phyloP scores from a whole-genome alignment of 305 asterid species.

The Rubia occidens region DNA sequence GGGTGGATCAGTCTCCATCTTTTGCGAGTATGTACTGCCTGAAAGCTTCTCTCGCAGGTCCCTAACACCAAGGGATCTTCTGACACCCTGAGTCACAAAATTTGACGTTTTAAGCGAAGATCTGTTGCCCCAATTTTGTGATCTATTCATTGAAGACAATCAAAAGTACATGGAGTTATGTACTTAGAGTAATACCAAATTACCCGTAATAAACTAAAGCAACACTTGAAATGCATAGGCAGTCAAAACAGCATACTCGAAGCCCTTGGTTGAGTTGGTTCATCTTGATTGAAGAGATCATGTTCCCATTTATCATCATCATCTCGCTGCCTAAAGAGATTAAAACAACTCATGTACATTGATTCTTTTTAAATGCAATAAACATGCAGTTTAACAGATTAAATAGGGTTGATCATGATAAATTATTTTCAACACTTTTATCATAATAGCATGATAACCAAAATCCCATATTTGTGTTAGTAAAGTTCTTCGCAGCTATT shows the following conservation, averaged over 20 bases:
- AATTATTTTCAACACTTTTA: neutral
- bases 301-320: constrained; percentile 95
- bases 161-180: constrained; percentile 1
- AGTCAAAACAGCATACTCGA: constrained; percentile 38
- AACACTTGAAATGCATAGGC: neutral
- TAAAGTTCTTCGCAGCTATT: too few species aligned
- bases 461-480: too few species aligned
- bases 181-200: neutral
- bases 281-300: constrained; percentile 55
- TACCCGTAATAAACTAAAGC: neutral
- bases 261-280: constrained; percentile 34
- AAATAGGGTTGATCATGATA: neutral
- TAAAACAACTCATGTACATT: neutral
- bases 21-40: constrained; percentile 44
- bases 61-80: constrained; percentile 57
- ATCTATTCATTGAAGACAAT: constrained; percentile 32
- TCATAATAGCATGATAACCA: too few species aligned
- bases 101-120: constrained; percentile 93
- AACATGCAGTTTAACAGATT: neutral
- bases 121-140: constrained; percentile 52
- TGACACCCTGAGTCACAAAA: constrained; percentile 37
- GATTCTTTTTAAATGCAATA: neutral
- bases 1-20: constrained; percentile 40
- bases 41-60: constrained; percentile 96
- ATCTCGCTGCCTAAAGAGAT: constrained; percentile 69